Evolutionary conservation across 164 flowering plant species (phyloP).

Genomic region (Stephania cephalantha): DNA sequence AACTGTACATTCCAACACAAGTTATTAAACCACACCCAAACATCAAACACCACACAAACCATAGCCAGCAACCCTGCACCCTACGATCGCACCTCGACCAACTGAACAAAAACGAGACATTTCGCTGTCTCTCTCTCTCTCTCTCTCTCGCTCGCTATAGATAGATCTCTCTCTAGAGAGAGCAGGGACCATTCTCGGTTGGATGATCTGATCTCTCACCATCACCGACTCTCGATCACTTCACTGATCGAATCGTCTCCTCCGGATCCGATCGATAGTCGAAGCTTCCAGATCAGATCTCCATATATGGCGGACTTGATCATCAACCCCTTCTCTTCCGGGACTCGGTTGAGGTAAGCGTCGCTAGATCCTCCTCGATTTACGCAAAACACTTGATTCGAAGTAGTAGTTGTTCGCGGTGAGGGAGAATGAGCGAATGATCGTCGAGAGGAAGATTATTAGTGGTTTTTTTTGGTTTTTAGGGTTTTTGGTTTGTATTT

Average conservation of each 20-base stretch:
- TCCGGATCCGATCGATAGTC: conserved; percentile 28
- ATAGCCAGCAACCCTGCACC: too few relatives aligned
- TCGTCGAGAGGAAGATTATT: background rate
- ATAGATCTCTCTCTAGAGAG: too few relatives aligned
- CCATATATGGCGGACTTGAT: conserved; percentile 38
- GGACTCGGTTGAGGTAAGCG: conserved; percentile 83
- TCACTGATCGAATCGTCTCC: conserved; percentile 7
- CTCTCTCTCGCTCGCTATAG: too few relatives aligned
- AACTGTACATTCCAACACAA: too few relatives aligned
- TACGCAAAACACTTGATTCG: background rate
- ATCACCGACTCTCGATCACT: conserved; percentile 3
- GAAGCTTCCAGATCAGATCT: conserved; percentile 10
- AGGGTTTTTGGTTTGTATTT: too few relatives aligned
- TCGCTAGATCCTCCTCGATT: background rate
- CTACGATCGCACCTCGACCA: too few relatives aligned
- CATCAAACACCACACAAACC: too few relatives aligned
- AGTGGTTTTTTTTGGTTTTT: background rate
- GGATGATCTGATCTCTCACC: background rate
- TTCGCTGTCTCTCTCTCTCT: background rate
- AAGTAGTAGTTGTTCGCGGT: background rate
- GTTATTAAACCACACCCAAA: too few relatives aligned
- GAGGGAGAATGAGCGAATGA: background rate
- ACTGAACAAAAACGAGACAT: too few relatives aligned
- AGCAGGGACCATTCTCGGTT: background rate
- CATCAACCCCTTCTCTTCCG: conserved; percentile 99